A percentile compares a stretch with the other conserved stretches of the same genome.
phyloP scores from a whole-genome alignment of 2,329 filamentous ascomycete genomes.

The Canariomyces notabilis region DNA sequence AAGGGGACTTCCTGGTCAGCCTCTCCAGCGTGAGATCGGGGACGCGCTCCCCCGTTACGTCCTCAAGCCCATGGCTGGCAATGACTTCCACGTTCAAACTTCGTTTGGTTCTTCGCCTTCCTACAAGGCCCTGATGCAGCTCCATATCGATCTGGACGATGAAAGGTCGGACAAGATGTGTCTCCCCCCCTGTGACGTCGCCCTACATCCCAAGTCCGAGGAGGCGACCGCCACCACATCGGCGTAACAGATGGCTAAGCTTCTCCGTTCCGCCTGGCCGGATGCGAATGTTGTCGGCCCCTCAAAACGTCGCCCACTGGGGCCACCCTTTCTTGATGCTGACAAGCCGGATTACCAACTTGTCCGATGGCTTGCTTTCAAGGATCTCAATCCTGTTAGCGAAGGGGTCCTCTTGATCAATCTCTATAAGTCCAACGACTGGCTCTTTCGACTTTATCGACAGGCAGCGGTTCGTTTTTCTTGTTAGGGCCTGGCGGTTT shows the following conservation, averaged over 20 bases:
- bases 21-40: slow-evolving; percentile 2
- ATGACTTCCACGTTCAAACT: slow-evolving; percentile 3
- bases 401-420: slow-evolving; percentile 1
- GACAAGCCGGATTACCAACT: not conserved
- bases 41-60: not conserved
- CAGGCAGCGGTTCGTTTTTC: not conserved
- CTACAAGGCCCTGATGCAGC: slow-evolving; percentile 1
- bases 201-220: not conserved
- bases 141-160: not conserved
- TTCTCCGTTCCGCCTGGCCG: slow-evolving; percentile 1
- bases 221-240: not conserved
- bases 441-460: not conserved
- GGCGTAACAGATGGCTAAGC: not conserved
- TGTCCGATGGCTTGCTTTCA: slow-evolving; percentile 4
- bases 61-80: slow-evolving; percentile 2
- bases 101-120: not conserved
- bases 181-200: not conserved
- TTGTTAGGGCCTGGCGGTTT: too few relatives aligned
- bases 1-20: not conserved
- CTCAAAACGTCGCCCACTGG: slow-evolving; percentile 2
- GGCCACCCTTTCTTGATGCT: slow-evolving; percentile 1
- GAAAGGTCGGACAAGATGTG: not conserved
- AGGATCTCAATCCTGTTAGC: slow-evolving; percentile 3
- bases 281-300: not conserved
- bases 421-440: not conserved